A percentile compares a stretch with the other conserved stretches of the same genome.
Evolutionary conservation across 2,329 filamentous ascomycete species (phyloP).

Genomic region (Talaromyces sp.): DNA sequence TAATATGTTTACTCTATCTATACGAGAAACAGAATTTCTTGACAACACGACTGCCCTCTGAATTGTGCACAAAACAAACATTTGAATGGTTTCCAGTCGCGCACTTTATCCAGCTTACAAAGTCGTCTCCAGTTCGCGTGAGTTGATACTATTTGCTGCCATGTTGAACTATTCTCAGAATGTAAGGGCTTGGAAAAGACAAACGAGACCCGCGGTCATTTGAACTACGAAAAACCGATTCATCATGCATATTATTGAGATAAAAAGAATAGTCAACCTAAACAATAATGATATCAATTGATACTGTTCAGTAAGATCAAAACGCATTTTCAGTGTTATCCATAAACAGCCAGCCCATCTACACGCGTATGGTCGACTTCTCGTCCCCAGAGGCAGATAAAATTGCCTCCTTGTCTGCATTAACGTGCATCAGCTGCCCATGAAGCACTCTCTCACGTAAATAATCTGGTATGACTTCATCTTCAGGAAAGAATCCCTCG

Average conservation of each 20-base stretch:
- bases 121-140: too few relatives aligned
- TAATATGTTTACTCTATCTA: not conserved
- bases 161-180: too few relatives aligned
- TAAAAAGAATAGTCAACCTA: too few relatives aligned
- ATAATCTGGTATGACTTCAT: constrained; percentile 7
- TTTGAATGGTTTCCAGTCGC: not conserved
- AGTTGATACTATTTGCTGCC: too few relatives aligned
- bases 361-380: not conserved
- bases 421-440: not conserved
- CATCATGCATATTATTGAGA: too few relatives aligned
- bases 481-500: constrained; percentile 5
- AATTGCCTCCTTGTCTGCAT: not conserved
- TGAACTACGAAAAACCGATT: too few relatives aligned
- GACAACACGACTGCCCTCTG: too few relatives aligned
- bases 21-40: not conserved
- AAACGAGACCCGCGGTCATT: too few relatives aligned
- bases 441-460: constrained; percentile 1
- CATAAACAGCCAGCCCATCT: not conserved
- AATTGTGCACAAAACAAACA: not conserved
- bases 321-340: not conserved
- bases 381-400: not conserved
- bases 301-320: not conserved
- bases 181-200: too few relatives aligned
- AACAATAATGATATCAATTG: too few relatives aligned
- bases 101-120: too few relatives aligned